phyloP scores from a whole-genome alignment of 2,329 filamentous ascomycete species.

The Xylaria arbuscula region DNA sequence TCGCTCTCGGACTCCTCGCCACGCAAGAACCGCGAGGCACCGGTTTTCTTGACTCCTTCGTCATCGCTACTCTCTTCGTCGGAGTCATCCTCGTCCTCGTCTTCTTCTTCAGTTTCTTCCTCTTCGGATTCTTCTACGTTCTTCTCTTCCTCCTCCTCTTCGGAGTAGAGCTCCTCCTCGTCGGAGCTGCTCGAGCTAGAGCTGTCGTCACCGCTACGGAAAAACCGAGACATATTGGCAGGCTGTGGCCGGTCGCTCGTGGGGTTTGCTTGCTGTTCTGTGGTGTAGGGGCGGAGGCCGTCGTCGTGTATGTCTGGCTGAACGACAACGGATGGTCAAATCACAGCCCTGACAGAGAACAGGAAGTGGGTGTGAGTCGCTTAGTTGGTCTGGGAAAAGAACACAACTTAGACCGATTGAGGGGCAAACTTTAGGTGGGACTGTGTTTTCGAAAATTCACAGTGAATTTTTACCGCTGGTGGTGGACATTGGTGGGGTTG shows the following conservation, averaged over 20 bases:
- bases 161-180: slow-evolving; percentile 93
- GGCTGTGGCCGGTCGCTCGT: slow-evolving; percentile 36
- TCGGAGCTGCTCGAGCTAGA: slow-evolving; percentile 96
- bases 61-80: slow-evolving; percentile 71
- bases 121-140: slow-evolving; percentile 66
- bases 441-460: slow-evolving; percentile 48
- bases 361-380: slow-evolving; percentile 31
- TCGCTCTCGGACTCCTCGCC: slow-evolving; percentile 80
- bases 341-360: slow-evolving; percentile 23
- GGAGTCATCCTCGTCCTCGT: slow-evolving; percentile 64
- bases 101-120: slow-evolving; percentile 62
- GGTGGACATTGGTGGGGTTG: slow-evolving; percentile 48
- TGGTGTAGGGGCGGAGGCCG: slow-evolving; percentile 5
- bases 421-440: slow-evolving; percentile 44
- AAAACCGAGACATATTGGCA: slow-evolving; percentile 91
- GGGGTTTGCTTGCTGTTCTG: slow-evolving; percentile 9
- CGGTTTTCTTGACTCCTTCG: slow-evolving; percentile 72
- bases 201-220: slow-evolving; percentile 91
- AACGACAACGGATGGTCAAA: slow-evolving; percentile 18
- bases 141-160: slow-evolving; percentile 72
- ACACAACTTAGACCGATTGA: slow-evolving; percentile 39
- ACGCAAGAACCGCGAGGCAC: slow-evolving; percentile 86
- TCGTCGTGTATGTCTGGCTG: slow-evolving; percentile 4
- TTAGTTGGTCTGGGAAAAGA: slow-evolving; percentile 30
- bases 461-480: slow-evolving; percentile 47